Conservation (phyloP, 2,329 filamentous ascomycete species). For the Ascomycota sp. region DNA sequence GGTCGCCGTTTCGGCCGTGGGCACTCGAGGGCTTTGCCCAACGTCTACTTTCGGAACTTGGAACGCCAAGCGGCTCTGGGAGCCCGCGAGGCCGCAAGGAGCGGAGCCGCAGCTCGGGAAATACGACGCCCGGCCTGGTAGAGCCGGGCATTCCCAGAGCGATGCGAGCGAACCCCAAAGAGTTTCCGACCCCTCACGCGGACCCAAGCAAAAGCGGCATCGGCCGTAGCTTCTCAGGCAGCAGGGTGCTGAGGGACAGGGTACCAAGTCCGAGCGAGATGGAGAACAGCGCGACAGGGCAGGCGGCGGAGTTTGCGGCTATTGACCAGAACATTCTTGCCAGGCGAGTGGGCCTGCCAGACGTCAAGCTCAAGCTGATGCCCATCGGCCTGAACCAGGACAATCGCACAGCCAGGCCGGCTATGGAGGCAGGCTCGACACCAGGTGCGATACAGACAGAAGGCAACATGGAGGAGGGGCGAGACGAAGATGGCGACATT, state of each 20-base stretch:
- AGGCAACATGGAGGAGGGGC: constrained; percentile 4
- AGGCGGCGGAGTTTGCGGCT: constrained; percentile 40
- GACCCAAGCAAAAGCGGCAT: constrained; percentile 12
- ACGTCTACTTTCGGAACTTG: constrained; percentile 37
- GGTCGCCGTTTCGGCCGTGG: constrained; percentile 31
- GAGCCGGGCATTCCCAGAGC: constrained; percentile 10
- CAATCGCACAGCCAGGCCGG: constrained; percentile 5
- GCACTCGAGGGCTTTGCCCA: constrained; percentile 41
- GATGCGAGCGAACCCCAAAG: constrained; percentile 19
- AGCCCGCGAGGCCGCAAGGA: constrained; percentile 32
- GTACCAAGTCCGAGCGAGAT: constrained; percentile 8
- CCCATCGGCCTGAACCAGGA: constrained; percentile 17
- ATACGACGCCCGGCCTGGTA: constrained; percentile 7
- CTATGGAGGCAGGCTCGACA: constrained; percentile 2
- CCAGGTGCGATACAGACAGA: background rate
- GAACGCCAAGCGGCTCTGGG: constrained; percentile 28
- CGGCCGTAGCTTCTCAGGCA: constrained; percentile 20
- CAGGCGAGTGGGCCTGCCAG: constrained; percentile 29
- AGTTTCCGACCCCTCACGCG: constrained; percentile 18
- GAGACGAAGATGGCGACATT: constrained; percentile 2
- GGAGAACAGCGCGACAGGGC: constrained; percentile 20
- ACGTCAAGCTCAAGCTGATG: constrained; percentile 20
- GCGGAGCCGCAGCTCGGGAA: constrained; percentile 11
- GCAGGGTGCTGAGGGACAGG: constrained; percentile 10
- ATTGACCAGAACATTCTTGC: constrained; percentile 42